Conservation (phyloP, 106 monocot species). For the Platanthera guangdongensis region DNA sequence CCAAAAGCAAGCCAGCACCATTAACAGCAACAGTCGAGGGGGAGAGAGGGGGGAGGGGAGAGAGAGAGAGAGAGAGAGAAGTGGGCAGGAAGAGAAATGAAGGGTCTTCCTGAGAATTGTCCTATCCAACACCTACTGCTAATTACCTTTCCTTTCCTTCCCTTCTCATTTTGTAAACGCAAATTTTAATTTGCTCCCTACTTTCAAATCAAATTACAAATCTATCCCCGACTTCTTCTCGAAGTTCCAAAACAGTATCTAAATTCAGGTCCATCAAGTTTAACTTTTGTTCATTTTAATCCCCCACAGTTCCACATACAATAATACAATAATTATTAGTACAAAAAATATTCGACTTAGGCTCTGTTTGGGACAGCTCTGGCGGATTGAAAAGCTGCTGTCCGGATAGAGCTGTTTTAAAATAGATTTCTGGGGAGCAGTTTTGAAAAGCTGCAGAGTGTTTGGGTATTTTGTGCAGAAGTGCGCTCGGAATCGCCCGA, state of each 20-base stretch:
- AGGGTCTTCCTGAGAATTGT: slow-evolving; percentile 6
- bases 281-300: too few species aligned
- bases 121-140: background rate
- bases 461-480: too few species aligned
- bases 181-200: background rate
- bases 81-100: background rate
- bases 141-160: background rate
- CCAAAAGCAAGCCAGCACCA: slow-evolving; percentile 23
- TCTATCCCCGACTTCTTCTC: background rate
- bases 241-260: background rate
- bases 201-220: background rate
- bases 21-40: slow-evolving; percentile 23
- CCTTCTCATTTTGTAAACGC: background rate
- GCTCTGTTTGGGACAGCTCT: too few species aligned
- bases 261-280: too few species aligned
- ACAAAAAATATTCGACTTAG: too few species aligned
- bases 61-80: slow-evolving; percentile 7
- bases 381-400: too few species aligned
- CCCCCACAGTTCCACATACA: too few species aligned
- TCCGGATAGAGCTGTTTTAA: too few species aligned
- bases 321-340: too few species aligned
- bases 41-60: background rate
- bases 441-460: too few species aligned
- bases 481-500: too few species aligned
- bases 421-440: too few species aligned